phyloP scores from a whole-genome alignment of 2,329 filamentous ascomycete genomes.

The Pyrenophora teres region DNA sequence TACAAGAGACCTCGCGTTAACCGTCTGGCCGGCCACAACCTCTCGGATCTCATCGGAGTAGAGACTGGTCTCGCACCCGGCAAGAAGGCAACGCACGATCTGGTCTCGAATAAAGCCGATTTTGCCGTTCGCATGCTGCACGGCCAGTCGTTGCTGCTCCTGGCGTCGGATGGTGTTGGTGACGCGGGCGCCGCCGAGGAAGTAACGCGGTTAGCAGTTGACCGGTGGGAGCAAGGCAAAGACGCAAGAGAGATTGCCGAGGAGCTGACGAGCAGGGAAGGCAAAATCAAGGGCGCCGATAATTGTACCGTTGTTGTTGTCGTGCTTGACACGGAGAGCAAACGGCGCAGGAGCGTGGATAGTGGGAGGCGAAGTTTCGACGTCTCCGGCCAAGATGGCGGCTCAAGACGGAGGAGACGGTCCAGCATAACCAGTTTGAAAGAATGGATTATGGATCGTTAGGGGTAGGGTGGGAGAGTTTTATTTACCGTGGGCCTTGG shows the following conservation, averaged over 20 bases:
- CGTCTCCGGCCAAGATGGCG: slow-evolving; percentile 5
- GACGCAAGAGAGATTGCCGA: slow-evolving; percentile 24
- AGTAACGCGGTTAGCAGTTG: slow-evolving; percentile 23
- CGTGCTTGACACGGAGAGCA: slow-evolving; percentile 20
- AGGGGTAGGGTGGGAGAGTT: background rate
- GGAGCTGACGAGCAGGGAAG: slow-evolving; percentile 21
- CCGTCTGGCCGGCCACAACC: slow-evolving; percentile 29
- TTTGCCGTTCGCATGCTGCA: slow-evolving; percentile 21
- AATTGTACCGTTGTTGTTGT: slow-evolving; percentile 32
- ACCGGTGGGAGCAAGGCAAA: slow-evolving; percentile 19
- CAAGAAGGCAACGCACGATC: slow-evolving; percentile 23
- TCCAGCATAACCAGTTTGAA: slow-evolving; percentile 20
- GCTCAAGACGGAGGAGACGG: slow-evolving; percentile 7
- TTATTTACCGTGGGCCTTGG: too few species aligned
- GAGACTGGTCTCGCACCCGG: slow-evolving; percentile 32
- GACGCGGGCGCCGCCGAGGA: slow-evolving; percentile 22
- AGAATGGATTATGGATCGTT: slow-evolving; percentile 18
- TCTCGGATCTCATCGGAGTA: slow-evolving; percentile 29
- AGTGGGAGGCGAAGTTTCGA: slow-evolving; percentile 14
- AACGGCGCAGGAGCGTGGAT: slow-evolving; percentile 15
- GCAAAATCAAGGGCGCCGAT: slow-evolving; percentile 21
- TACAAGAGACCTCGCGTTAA: slow-evolving; percentile 33
- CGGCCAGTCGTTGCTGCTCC: slow-evolving; percentile 25
- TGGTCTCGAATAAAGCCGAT: slow-evolving; percentile 32
- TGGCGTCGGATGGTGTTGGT: slow-evolving; percentile 32